These are phyloP conservation scores for Hysterangium stoloniferum DNA, from an alignment of 768 basidiomycete genomes.

Conservation along the genomic window DNA sequence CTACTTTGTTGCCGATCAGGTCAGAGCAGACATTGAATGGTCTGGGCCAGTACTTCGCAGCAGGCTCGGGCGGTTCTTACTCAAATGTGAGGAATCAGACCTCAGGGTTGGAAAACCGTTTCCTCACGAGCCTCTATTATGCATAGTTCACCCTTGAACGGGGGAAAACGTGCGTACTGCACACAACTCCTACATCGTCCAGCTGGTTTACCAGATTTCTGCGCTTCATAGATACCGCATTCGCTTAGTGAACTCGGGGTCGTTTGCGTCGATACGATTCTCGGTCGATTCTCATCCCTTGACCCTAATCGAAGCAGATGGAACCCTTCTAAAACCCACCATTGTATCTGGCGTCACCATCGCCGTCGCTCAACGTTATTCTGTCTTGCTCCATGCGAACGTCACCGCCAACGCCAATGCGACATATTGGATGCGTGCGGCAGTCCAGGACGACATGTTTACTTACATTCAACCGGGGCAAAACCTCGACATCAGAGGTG, in stretches of 20 bases:
- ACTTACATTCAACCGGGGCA: slow-evolving; percentile 12
- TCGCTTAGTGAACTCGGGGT: slow-evolving; percentile 40
- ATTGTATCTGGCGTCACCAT: slow-evolving; percentile 32
- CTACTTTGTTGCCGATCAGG: slow-evolving; percentile 2
- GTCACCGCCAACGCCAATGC: slow-evolving; percentile 28
- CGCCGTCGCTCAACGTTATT: slow-evolving; percentile 43
- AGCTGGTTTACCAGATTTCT: neutral
- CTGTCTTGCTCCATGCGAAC: slow-evolving; percentile 38
- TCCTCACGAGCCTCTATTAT: slow-evolving; percentile 12
- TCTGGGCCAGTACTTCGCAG: slow-evolving; percentile 23
- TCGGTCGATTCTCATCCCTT: slow-evolving; percentile 40
- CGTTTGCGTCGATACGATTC: slow-evolving; percentile 39
- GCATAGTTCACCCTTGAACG: slow-evolving; percentile 28
- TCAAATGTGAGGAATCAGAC: slow-evolving; percentile 18
- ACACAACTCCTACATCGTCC: neutral
- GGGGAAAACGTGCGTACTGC: slow-evolving; percentile 18
- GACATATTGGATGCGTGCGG: slow-evolving; percentile 33
- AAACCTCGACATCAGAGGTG: slow-evolving; percentile 7
- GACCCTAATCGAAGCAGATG: slow-evolving; percentile 42
- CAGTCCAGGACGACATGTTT: slow-evolving; percentile 30
- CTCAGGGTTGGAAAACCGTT: neutral
- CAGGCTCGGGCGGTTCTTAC: slow-evolving; percentile 22
- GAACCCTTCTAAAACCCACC: slow-evolving; percentile 33
- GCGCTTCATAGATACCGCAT: slow-evolving; percentile 31
- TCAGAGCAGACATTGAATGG: slow-evolving; percentile 26